Evolutionary conservation across 2,329 filamentous ascomycete species (phyloP), one percentile per base, ranked within the genome.

Genomic region (Moelleriella libera): DNA sequence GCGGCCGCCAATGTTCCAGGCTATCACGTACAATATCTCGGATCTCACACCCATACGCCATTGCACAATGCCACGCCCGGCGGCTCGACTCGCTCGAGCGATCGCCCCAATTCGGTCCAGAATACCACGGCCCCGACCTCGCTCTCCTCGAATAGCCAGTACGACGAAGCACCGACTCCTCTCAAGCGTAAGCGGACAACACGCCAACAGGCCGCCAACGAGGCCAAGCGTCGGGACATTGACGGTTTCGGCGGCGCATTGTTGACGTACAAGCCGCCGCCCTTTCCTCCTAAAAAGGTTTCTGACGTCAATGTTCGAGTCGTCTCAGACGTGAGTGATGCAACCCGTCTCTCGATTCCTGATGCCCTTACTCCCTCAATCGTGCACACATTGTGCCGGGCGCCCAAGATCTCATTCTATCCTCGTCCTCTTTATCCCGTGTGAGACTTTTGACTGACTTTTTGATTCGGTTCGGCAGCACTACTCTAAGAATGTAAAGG

Each of bases 61-160:
- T 77, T 80, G 51, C 80, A 83, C 57, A 76, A 81, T 52, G 74
- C 76, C 43, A 78, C 79, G 11, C 76, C 77, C 11, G 81, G 78
- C 47, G 79, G 76, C 45, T 83, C 85, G 43, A 88, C 85, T 10
- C 74, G 82, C 48, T 94, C 88, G 5, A 92, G 83, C 54, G 88
- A 90, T 63, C 80, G 87, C 52, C 94, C 86, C 11, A 84, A 84
- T 32, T 92, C 87, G 12, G 76, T 78, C 42, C 71, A 89, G 49
- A 81, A 90, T 58, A 92, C 88, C 4, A 96, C 89, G 0, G 90
- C 90, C 42, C 82, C 88, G 5, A 96, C 92, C 1, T 97, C 90
- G 5, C 67, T 78, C 41, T 80, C 78, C 0, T 78, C 77, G 3
- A 74, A 71, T 48, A 67, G 73, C 50, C 73, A 77, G 43, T 82